These are phyloP conservation scores for Ophiostoma novo-ulmi DNA, from an alignment of 2,329 filamentous ascomycete genomes.

Conservation along the genomic window DNA sequence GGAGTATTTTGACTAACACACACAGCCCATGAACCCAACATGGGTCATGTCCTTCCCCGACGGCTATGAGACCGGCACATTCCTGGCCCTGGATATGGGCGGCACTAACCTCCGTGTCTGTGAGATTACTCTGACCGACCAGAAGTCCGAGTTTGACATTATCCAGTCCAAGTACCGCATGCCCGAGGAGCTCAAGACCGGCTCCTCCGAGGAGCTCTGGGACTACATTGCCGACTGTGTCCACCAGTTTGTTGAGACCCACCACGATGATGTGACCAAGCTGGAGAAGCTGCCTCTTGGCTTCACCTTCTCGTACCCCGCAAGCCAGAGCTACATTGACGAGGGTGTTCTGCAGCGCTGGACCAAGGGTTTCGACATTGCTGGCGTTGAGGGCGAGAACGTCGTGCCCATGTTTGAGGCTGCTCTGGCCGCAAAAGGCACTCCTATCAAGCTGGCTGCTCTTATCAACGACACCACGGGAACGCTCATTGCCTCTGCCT, in stretches of 20 bases:
- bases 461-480: slow-evolving; percentile 98
- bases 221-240: slow-evolving; percentile 92
- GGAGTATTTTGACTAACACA: background rate
- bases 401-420: slow-evolving; percentile 83
- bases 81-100: slow-evolving; percentile 88
- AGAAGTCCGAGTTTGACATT: slow-evolving; percentile 87
- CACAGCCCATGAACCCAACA: slow-evolving; percentile 91
- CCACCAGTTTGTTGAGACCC: slow-evolving; percentile 81
- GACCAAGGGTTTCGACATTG: slow-evolving; percentile 97
- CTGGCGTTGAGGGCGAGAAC: slow-evolving; percentile 83
- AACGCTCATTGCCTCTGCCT: slow-evolving; percentile 91
- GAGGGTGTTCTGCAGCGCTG: slow-evolving; percentile 88
- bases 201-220: slow-evolving; percentile 80
- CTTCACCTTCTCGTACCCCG: slow-evolving; percentile 95
- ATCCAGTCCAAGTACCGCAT: slow-evolving; percentile 95
- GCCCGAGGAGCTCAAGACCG: slow-evolving; percentile 86
- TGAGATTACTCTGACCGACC: slow-evolving; percentile 80
- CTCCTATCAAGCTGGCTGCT: slow-evolving; percentile 88
- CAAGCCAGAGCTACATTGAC: slow-evolving; percentile 88
- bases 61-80: slow-evolving; percentile 81
- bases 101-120: slow-evolving; percentile 94
- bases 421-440: slow-evolving; percentile 59
- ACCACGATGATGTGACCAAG: slow-evolving; percentile 63
- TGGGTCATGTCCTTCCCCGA: slow-evolving; percentile 91
- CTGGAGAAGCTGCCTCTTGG: slow-evolving; percentile 69